Evolutionary conservation across 2,329 filamentous ascomycete species (phyloP).

Genomic region (Exophiala xenobiotica): DNA sequence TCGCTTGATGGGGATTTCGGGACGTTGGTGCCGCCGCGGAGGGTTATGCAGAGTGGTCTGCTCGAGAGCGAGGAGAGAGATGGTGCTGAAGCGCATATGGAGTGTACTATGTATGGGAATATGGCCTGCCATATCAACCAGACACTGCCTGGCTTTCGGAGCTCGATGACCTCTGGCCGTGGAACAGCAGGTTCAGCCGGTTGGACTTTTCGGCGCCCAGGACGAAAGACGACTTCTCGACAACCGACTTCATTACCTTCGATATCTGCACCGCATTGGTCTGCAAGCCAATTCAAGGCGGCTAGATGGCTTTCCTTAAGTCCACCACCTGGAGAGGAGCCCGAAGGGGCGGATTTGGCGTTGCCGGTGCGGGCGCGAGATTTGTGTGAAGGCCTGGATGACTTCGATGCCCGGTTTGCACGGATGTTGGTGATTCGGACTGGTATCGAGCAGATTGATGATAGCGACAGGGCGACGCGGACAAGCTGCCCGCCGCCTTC

Average conservation of each 20-base stretch:
- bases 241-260: conserved; percentile 39
- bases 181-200: neutral
- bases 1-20: conserved; percentile 49
- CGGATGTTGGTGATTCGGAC: conserved; percentile 56
- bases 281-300: conserved; percentile 53
- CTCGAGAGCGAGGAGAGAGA: neutral
- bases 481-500: conserved; percentile 64
- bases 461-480: conserved; percentile 56
- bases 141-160: conserved; percentile 54
- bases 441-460: conserved; percentile 52
- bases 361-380: neutral
- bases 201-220: conserved; percentile 2
- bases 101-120: conserved; percentile 55
- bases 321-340: conserved; percentile 45
- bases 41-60: conserved; percentile 39
- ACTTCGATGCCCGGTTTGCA: conserved; percentile 43
- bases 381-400: neutral
- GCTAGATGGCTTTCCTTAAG: conserved; percentile 59
- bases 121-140: conserved; percentile 60
- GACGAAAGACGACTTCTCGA: conserved; percentile 35
- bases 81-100: neutral
- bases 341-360: neutral
- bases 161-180: conserved; percentile 37
- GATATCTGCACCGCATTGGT: conserved; percentile 48
- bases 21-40: conserved; percentile 61